A percentile compares a stretch with the other conserved stretches of the same genome.
Evolutionary conservation across 805 yeast genomes (phyloP).

Genomic region (Ogataea ganodermae): DNA sequence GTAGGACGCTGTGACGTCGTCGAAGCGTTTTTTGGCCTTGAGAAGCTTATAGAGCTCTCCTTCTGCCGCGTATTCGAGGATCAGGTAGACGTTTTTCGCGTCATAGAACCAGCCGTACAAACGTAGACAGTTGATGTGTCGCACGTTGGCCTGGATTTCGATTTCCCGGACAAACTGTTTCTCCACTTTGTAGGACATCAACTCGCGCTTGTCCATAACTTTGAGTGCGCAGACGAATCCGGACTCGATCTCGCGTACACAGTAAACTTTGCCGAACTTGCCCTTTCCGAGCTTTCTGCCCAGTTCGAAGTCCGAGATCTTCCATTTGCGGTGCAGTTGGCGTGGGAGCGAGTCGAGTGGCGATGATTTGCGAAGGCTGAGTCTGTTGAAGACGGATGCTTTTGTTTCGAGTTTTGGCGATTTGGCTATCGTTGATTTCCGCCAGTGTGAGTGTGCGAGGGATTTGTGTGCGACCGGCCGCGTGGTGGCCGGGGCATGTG

Average conservation of each 20-base stretch:
- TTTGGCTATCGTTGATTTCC: background rate
- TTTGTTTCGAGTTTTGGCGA: background rate
- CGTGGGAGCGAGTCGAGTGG: constrained; percentile 17
- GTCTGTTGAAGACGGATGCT: constrained; percentile 23
- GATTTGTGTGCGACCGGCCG: too few relatives aligned
- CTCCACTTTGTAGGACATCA: constrained; percentile 73
- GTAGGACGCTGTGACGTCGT: constrained; percentile 71
- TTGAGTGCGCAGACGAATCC: constrained; percentile 89
- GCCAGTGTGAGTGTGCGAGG: too few relatives aligned
- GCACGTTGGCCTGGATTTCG: constrained; percentile 79
- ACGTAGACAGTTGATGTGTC: constrained; percentile 79
- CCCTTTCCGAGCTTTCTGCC: constrained; percentile 92
- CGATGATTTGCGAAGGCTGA: constrained; percentile 23
- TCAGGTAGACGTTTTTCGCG: constrained; percentile 71
- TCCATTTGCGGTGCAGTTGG: constrained; percentile 26
- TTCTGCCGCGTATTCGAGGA: constrained; percentile 79
- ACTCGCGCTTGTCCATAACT: constrained; percentile 83
- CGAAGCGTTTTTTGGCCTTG: constrained; percentile 65
- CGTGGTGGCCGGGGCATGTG: background rate
- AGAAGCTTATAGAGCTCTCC: constrained; percentile 85
- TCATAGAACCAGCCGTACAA: constrained; percentile 88
- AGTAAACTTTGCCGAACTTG: constrained; percentile 88
- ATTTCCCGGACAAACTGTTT: constrained; percentile 88
- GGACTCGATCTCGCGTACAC: constrained; percentile 72
- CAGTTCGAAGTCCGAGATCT: constrained; percentile 67